Base-by-base conservation (phyloP, 257 asterid genomes). In the Solanum pinnatisectum region DNA sequence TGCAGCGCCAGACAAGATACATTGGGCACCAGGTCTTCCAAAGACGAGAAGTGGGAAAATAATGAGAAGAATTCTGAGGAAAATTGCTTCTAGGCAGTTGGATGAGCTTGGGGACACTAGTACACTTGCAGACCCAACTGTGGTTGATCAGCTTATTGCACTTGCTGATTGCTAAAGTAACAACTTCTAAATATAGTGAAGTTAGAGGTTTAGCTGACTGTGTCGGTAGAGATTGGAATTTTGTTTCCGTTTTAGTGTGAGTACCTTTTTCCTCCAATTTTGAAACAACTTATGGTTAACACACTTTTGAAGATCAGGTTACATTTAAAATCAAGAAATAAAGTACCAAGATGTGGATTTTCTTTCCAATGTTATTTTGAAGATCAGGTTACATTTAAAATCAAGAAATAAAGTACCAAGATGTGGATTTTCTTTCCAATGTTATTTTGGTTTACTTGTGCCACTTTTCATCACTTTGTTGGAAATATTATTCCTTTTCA, bases 1-100 rank as follows among this genome's bases (percentile, higher is more conserved):
- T 89, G 99, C 98, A 46, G 94, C 99, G 12, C 99, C 99, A 0
- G 99, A 96, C 92, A 93, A 72, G 91, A 96, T 97, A 83, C 99
- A 97, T 67, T 96, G 98, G 99, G 99, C 99, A 40, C 99, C 99
- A 22, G 99, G 98, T 25, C 98, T 97, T 52, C 99, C 99, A 63
- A 97, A 97, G 96, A 97, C 99, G 1, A 96, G 99, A 89, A 97
- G 99, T 83, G 99, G 99, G 84, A 97, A 97, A 96, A 97, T 97
- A 88, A 97, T 96, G 99, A 93, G 99, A 91, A 90, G 99, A 91
- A 92, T 96, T 88, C 90, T 96, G 90, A 91, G 99, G 93, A 97
- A 97, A 91, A 97, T 96, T 84, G 99, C 99, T 83, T 95, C 99
- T 6, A 95, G 94, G 89, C 99, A 96, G 83, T 89, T 94, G 79